These are phyloP conservation scores for Zygosaccharomyces lentus DNA, from an alignment of 805 yeast species.

Conservation along the genomic window DNA sequence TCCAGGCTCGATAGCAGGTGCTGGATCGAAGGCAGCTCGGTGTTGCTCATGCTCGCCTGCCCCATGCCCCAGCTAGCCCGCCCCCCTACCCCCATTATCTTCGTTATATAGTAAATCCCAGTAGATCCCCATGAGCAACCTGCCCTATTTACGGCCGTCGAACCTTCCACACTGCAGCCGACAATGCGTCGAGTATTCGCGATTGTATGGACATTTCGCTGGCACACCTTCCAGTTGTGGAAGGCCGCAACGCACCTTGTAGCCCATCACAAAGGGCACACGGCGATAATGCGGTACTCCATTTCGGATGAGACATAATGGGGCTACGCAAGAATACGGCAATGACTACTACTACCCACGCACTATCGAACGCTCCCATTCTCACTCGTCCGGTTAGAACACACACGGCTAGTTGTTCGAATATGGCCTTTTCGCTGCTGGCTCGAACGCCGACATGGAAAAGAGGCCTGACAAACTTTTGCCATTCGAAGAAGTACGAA, in stretches of 20 bases:
- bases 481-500: too few relatives aligned
- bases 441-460: too few relatives aligned
- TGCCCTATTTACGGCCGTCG: neutral
- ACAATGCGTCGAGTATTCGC: slow-evolving; percentile 5
- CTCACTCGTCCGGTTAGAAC: too few relatives aligned
- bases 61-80: neutral
- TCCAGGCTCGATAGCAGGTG: slow-evolving; percentile 6
- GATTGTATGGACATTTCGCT: slow-evolving; percentile 7
- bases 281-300: neutral
- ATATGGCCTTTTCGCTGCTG: too few relatives aligned
- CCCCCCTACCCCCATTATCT: neutral
- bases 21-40: slow-evolving; percentile 10
- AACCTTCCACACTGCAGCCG: neutral
- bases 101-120: slow-evolving; percentile 4
- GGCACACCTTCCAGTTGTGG: slow-evolving; percentile 3
- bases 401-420: too few relatives aligned
- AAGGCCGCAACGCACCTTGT: slow-evolving; percentile 1
- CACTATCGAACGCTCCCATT: too few relatives aligned
- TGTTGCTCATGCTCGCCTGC: slow-evolving; percentile 1
- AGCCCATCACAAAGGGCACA: neutral
- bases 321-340: neutral
- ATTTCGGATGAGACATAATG: neutral
- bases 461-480: too few relatives aligned
- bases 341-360: neutral
- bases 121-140: neutral